These are phyloP conservation scores for Pythium sukuiense DNA, from an alignment of 352 stramenopile genomes.

Conservation along the genomic window DNA sequence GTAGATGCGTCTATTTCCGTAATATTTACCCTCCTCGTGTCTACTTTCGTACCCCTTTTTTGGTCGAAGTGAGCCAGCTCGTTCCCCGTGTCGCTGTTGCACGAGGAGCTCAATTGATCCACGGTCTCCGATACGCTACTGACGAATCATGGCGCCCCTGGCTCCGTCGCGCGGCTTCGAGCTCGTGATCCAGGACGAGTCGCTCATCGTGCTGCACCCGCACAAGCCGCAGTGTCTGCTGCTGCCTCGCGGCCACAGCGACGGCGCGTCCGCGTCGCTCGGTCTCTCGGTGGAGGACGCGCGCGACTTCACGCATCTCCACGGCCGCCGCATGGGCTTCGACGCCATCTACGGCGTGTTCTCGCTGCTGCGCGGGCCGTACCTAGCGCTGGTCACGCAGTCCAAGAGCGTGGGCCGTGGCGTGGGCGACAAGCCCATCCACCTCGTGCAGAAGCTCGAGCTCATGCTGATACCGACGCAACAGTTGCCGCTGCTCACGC, in stretches of 20 bases:
- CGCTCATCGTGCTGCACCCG: slow-evolving; percentile 57
- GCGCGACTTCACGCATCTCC: slow-evolving; percentile 57
- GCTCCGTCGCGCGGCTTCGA: slow-evolving; percentile 37
- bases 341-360: slow-evolving; percentile 84
- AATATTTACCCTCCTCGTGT: too few species aligned
- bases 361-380: slow-evolving; percentile 61
- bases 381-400: slow-evolving; percentile 72
- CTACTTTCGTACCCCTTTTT: too few species aligned
- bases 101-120: too few species aligned
- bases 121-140: not conserved
- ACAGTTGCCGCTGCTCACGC: slow-evolving; percentile 46
- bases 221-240: slow-evolving; percentile 50
- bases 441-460: slow-evolving; percentile 49
- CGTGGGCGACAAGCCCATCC: slow-evolving; percentile 54
- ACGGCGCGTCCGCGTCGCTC: slow-evolving; percentile 34
- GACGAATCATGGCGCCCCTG: not conserved
- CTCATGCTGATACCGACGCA: slow-evolving; percentile 51
- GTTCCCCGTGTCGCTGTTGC: too few species aligned
- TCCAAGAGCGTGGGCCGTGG: slow-evolving; percentile 56
- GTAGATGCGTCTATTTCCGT: too few species aligned
- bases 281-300: slow-evolving; percentile 60
- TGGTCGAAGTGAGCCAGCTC: too few species aligned
- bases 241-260: slow-evolving; percentile 36
- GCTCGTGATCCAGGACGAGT: slow-evolving; percentile 75
- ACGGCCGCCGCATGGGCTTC: slow-evolving; percentile 73